These are phyloP conservation scores for Lithospermum erythrorhizon DNA, from an alignment of 257 asterid genomes.

Conservation along the genomic window DNA sequence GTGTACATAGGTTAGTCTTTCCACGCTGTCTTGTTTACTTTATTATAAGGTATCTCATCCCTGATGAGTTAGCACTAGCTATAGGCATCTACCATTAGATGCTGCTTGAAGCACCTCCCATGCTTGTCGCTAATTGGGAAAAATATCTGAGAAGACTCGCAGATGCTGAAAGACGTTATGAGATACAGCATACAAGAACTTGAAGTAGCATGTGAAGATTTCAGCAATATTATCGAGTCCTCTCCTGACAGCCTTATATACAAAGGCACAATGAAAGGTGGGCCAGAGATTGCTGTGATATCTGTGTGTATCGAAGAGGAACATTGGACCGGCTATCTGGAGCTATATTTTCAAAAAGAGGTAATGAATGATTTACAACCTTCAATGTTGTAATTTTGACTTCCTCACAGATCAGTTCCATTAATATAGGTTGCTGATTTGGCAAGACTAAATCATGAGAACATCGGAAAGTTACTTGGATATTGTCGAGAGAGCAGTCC, in stretches of 20 bases:
- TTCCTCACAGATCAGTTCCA: background rate
- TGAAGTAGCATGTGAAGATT: constrained; percentile 95
- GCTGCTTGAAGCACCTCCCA: background rate
- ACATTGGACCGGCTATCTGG: constrained; percentile 78
- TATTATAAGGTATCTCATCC: background rate
- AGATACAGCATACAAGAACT: constrained; percentile 78
- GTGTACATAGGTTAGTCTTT: constrained; percentile 57
- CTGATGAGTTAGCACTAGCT: too few species aligned
- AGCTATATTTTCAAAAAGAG: constrained; percentile 87
- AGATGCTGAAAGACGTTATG: constrained; percentile 48
- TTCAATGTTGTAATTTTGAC: too few species aligned
- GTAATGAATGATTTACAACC: constrained; percentile 10
- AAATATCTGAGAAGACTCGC: constrained; percentile 42
- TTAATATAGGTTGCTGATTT: constrained; percentile 71
- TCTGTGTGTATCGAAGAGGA: constrained; percentile 77
- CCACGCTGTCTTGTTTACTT: background rate
- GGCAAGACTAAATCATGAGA: constrained; percentile 61
- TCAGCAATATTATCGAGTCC: constrained; percentile 90
- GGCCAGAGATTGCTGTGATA: constrained; percentile 81
- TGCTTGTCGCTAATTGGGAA: background rate
- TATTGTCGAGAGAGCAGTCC: constrained; percentile 73
- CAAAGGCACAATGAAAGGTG: constrained; percentile 78
- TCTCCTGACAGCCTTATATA: constrained; percentile 70
- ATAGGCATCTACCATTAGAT: background rate
- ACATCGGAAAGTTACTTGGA: constrained; percentile 70